phyloP scores from a whole-genome alignment of 208 protist genomes.

The Leishmania mexicana region DNA sequence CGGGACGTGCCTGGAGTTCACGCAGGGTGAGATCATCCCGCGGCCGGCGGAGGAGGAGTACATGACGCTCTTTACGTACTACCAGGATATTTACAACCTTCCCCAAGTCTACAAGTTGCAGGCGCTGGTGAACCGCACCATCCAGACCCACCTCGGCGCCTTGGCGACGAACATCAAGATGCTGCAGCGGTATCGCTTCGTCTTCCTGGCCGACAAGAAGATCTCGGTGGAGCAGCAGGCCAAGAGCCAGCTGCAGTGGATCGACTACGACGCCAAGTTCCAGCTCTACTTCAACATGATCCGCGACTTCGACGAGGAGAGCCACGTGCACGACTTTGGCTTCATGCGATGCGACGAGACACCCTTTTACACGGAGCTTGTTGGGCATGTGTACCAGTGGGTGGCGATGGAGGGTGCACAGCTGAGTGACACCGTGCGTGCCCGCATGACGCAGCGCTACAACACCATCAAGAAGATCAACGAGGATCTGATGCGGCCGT shows the following conservation, averaged over 20 bases:
- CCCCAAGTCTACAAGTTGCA: constrained; percentile 91
- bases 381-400: constrained; percentile 94
- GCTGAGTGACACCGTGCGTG: constrained; percentile 89
- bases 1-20: constrained; percentile 96
- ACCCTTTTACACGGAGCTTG: constrained; percentile 90
- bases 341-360: constrained; percentile 95
- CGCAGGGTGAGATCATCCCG: constrained; percentile 89
- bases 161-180: constrained; percentile 93
- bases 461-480: constrained; percentile 80
- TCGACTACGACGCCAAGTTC: constrained; percentile 96
- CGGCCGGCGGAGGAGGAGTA: constrained; percentile 83
- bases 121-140: constrained; percentile 87
- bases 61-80: constrained; percentile 93
- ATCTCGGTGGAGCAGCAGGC: constrained; percentile 94
- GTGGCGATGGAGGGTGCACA: constrained; percentile 93
- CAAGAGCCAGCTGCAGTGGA: constrained; percentile 94
- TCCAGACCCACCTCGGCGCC: constrained; percentile 92
- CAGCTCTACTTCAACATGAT: constrained; percentile 95
- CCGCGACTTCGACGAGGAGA: constrained; percentile 86
- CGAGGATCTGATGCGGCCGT: constrained; percentile 83
- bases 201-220: constrained; percentile 94
- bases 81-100: constrained; percentile 93
- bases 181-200: constrained; percentile 93
- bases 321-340: constrained; percentile 92
- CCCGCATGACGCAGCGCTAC: constrained; percentile 81